phyloP scores from a whole-genome alignment of 2,329 filamentous ascomycete genomes.

The Coniochaeta sp. region DNA sequence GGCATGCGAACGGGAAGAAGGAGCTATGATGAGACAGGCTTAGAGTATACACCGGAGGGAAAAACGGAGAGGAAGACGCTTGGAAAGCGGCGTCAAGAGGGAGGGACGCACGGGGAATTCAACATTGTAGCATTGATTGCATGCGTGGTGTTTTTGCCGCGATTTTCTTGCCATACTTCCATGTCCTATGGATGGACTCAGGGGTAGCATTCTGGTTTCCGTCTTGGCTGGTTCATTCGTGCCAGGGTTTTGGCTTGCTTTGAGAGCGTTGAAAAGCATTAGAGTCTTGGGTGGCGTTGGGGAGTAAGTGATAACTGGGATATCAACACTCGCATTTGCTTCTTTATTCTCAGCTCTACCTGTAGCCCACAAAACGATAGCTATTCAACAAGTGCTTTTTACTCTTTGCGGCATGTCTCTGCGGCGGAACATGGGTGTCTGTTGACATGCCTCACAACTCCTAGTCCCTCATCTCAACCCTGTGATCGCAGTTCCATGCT shows the following conservation, averaged over 20 bases:
- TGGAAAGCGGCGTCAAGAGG: not conserved
- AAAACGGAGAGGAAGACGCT: not conserved
- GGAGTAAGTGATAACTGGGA: not conserved
- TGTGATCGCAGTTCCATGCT: too few relatives aligned
- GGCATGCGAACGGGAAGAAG: slow-evolving; percentile 23
- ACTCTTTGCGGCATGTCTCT: too few relatives aligned
- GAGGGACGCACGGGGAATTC: not conserved
- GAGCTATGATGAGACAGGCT: slow-evolving; percentile 8
- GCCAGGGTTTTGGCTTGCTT: not conserved
- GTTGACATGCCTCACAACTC: not conserved
- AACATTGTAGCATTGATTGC: not conserved
- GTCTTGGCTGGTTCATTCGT: not conserved
- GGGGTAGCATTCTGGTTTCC: not conserved
- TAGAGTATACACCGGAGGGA: not conserved
- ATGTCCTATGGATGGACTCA: not conserved
- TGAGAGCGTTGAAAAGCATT: not conserved
- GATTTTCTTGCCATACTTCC: not conserved
- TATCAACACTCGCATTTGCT: not conserved
- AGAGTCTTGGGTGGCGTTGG: not conserved
- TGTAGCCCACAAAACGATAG: too few relatives aligned
- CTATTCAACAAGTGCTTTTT: not conserved
- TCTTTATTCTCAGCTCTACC: too few relatives aligned
- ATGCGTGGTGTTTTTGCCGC: not conserved
- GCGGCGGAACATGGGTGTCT: not conserved
- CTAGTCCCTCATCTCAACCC: not conserved